Conservation (phyloP, 2,329 filamentous ascomycete species). For the Cadophora malorum region DNA sequence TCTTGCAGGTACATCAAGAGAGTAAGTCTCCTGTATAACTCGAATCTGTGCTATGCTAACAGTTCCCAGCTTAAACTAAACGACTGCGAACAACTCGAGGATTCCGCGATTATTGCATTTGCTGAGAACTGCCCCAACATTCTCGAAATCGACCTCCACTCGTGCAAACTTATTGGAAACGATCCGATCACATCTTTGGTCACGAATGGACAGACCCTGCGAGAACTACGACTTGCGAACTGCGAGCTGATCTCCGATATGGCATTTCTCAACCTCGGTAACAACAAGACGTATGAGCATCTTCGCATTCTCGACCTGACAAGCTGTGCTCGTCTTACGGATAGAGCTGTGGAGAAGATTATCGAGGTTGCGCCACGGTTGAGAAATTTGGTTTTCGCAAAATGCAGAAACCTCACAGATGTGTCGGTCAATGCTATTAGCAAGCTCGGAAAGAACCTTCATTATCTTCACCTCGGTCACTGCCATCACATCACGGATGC, state of each 20-base stretch:
- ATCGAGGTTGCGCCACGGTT: slow-evolving; percentile 85
- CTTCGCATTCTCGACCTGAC: slow-evolving; percentile 94
- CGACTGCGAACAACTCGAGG: slow-evolving; percentile 83
- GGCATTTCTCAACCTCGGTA: slow-evolving; percentile 83
- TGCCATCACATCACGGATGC: slow-evolving; percentile 90
- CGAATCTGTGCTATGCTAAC: slow-evolving; percentile 33
- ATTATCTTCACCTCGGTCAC: slow-evolving; percentile 95
- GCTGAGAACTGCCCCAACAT: slow-evolving; percentile 89
- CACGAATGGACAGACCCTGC: slow-evolving; percentile 78
- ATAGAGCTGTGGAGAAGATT: slow-evolving; percentile 87
- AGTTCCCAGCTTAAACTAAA: slow-evolving; percentile 83
- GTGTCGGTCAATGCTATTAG: slow-evolving; percentile 86
- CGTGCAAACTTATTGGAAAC: slow-evolving; percentile 82
- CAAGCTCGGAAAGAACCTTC: slow-evolving; percentile 90
- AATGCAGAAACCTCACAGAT: slow-evolving; percentile 93
- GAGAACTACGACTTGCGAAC: slow-evolving; percentile 85
- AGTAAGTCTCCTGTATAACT: slow-evolving; percentile 54
- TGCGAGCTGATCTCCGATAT: slow-evolving; percentile 84
- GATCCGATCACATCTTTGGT: slow-evolving; percentile 83
- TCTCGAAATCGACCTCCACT: slow-evolving; percentile 93
- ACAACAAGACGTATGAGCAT: slow-evolving; percentile 76
- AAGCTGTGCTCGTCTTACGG: slow-evolving; percentile 82
- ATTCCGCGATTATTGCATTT: slow-evolving; percentile 83
- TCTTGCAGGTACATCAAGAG: slow-evolving; percentile 87
- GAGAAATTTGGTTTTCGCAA: slow-evolving; percentile 91